Base-by-base conservation (phyloP, 148 eudicot species). In the Vaccinium myrtillus region DNA sequence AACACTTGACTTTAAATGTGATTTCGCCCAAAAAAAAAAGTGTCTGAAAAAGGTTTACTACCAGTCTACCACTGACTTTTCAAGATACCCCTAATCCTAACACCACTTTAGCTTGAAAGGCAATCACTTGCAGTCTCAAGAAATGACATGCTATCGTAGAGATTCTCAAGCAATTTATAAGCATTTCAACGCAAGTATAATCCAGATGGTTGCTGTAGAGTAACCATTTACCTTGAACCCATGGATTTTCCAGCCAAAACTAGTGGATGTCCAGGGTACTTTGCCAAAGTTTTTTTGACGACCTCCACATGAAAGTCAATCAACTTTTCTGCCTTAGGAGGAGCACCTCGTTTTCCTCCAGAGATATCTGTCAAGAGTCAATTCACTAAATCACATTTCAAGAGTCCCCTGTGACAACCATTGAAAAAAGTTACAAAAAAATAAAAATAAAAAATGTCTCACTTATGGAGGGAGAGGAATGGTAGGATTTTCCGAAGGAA, bases 251-350 rank as follows among this genome's bases (percentile, higher is more conserved):
- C 98, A 61, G 84, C 92, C 91, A 95, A 91, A 78, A 95, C 82
- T 30, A 94, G 87, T 75, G 98, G 98, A 87, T 94, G 98, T 30
- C 87, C 95, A 77, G 95, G 96, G 82, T 93, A 86, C 81, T 90
- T 89, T 16, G 88, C 88, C 79, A 87, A 79, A 53, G 92, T 86
- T 85, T 87, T 90, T 81, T 84, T 90, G 48, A 92, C 96, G 81
- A 93, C 82, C 46, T 93, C 92, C 16, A 88, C 79, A 82, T 95
- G 98, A 91, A 91, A 95, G 59, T 91, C 91, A 36, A 94, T 93
- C 84, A 95, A 65, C 79, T 90, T 95, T 83, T 95, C 98, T 30
- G 98, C 96, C 92, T 93, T 93, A 11, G 98, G 98, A 70, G 98
- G 93, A 70, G 91, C 87, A 88, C 89, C 86, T 55, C 84, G 82